Conservation (phyloP, 2,329 filamentous ascomycete species). For the Epichloe brachyelytri region DNA sequence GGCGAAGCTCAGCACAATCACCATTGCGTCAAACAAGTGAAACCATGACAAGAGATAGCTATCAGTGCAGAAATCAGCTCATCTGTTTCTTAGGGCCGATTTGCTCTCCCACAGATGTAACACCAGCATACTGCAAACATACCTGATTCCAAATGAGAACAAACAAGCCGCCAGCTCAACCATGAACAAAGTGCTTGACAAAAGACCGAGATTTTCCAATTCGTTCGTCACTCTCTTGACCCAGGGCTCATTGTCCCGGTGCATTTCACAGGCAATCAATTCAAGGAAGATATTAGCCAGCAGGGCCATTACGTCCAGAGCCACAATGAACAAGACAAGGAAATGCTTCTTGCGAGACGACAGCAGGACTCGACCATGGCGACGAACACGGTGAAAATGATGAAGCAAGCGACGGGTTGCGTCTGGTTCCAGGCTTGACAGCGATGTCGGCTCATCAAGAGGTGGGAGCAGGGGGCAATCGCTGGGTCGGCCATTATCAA, state of each 20-base stretch:
- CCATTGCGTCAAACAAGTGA: conserved; percentile 49
- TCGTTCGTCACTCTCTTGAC: conserved; percentile 22
- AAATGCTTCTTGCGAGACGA: conserved; percentile 31
- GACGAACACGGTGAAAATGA: conserved; percentile 3
- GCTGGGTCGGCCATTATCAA: not conserved
- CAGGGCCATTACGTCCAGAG: conserved; percentile 32
- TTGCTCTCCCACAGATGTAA: not conserved
- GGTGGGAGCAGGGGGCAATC: conserved; percentile 2
- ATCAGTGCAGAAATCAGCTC: not conserved
- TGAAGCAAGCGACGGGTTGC: conserved; percentile 1
- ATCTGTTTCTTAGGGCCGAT: not conserved
- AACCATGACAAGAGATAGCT: conserved; percentile 48
- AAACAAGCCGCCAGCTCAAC: conserved; percentile 45
- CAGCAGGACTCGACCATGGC: conserved; percentile 11
- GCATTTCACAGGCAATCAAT: conserved; percentile 34
- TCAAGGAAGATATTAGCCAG: conserved; percentile 35
- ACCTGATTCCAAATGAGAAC: conserved; percentile 49
- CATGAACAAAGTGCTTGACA: conserved; percentile 53
- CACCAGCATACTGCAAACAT: conserved; percentile 14
- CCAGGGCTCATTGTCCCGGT: conserved; percentile 27
- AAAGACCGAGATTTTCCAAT: conserved; percentile 39
- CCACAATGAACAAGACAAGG: conserved; percentile 28
- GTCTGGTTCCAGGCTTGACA: not conserved
- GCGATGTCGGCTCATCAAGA: not conserved
- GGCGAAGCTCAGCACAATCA: conserved; percentile 49